Percentiles rank a stretch among this genome's conserved stretches.
Conservation (phyloP, 2,329 filamentous ascomycete genomes). For the Dactylellina cionopaga region DNA sequence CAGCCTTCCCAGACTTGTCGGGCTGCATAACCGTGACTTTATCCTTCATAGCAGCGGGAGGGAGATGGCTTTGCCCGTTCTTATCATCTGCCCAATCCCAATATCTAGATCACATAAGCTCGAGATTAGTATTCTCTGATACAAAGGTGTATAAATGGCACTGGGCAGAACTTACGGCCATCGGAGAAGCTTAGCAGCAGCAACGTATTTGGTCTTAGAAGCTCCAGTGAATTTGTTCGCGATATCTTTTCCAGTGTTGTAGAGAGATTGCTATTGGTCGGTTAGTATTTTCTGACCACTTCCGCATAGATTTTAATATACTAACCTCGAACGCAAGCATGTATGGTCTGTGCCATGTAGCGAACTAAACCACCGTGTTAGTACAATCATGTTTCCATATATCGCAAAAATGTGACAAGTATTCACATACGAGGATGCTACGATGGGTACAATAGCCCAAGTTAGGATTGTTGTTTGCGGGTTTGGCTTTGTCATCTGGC, state of each 20-base stretch:
- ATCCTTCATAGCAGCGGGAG: slow-evolving; percentile 21
- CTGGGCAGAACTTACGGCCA: slow-evolving; percentile 52
- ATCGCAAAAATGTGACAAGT: not conserved
- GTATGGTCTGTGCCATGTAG: slow-evolving; percentile 58
- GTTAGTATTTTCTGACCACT: not conserved
- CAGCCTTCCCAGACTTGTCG: slow-evolving; percentile 10
- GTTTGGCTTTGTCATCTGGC: slow-evolving; percentile 4
- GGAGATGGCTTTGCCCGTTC: slow-evolving; percentile 43
- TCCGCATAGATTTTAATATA: not conserved
- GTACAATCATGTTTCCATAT: too few relatives aligned
- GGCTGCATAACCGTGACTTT: slow-evolving; percentile 46
- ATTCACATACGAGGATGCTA: slow-evolving; percentile 18
- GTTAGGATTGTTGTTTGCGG: not conserved
- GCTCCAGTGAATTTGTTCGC: slow-evolving; percentile 46
- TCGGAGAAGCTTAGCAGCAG: slow-evolving; percentile 53
- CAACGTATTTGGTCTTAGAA: slow-evolving; percentile 43
- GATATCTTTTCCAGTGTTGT: slow-evolving; percentile 30
- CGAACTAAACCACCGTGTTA: slow-evolving; percentile 54
- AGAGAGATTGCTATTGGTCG: slow-evolving; percentile 51
- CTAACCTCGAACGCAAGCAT: slow-evolving; percentile 57
- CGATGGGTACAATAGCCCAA: slow-evolving; percentile 41
- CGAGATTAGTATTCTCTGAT: slow-evolving; percentile 7
- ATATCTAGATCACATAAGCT: slow-evolving; percentile 50
- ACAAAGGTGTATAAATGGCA: not conserved
- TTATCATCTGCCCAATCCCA: slow-evolving; percentile 55